A percentile compares a stretch with the other conserved stretches of the same genome.
Evolutionary conservation across 2,329 filamentous ascomycete genomes (phyloP).

Genomic region (Curvularia sp.): DNA sequence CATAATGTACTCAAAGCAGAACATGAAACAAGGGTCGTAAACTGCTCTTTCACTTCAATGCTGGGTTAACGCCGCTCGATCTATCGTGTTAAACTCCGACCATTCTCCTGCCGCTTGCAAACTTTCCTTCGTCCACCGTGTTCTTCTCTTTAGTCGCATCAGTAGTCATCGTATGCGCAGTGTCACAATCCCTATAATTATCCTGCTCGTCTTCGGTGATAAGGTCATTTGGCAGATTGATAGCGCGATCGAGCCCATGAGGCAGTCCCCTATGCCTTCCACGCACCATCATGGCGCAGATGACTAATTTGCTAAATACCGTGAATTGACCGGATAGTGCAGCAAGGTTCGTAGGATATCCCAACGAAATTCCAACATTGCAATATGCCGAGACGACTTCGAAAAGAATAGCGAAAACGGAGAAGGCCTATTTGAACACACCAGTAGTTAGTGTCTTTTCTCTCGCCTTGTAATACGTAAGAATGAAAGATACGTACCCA

Average conservation of each 20-base stretch:
- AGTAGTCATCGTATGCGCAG: neutral
- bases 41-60: neutral
- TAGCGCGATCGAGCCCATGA: conserved; percentile 72
- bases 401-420: too few relatives aligned
- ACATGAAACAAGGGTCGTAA: neutral
- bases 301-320: conserved; percentile 70
- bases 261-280: conserved; percentile 70
- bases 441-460: too few relatives aligned
- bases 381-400: conserved; percentile 61
- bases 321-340: conserved; percentile 86
- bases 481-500: too few relatives aligned
- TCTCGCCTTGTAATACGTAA: too few relatives aligned
- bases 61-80: neutral
- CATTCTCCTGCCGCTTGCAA: conserved; percentile 1
- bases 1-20: neutral
- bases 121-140: neutral
- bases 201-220: neutral
- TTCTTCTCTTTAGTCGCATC: neutral
- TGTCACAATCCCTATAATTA: conserved; percentile 4
- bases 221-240: conserved; percentile 68
- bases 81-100: conserved; percentile 8
- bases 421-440: too few relatives aligned
- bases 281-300: conserved; percentile 71
- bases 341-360: conserved; percentile 76
- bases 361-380: conserved; percentile 89